Evolutionary conservation across 2,329 filamentous ascomycete species (phyloP).

Genomic region (Stylonectria norvegica): DNA sequence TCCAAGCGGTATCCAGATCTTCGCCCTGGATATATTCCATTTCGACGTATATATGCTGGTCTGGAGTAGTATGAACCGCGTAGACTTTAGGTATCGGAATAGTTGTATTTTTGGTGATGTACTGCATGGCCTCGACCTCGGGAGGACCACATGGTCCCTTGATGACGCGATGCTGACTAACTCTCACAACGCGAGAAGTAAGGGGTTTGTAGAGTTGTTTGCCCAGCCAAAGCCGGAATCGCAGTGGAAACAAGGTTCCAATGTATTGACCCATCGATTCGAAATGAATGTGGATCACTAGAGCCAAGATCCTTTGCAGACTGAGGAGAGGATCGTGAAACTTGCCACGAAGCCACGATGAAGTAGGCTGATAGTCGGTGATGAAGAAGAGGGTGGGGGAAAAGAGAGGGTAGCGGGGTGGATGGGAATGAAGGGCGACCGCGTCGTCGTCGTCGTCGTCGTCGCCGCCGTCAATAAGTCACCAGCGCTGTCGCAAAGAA

Average conservation of each 20-base stretch:
- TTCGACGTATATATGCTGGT: slow-evolving; percentile 23
- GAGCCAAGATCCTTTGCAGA: background rate
- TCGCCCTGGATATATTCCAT: slow-evolving; percentile 25
- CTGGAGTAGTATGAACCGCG: slow-evolving; percentile 17
- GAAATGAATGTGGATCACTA: background rate
- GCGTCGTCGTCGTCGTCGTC: too few relatives aligned
- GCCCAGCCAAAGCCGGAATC: slow-evolving; percentile 27
- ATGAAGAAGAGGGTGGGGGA: background rate
- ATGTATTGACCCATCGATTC: slow-evolving; percentile 26
- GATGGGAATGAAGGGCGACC: too few relatives aligned
- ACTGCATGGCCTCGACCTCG: slow-evolving; percentile 31
- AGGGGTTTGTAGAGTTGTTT: slow-evolving; percentile 21
- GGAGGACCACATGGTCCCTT: slow-evolving; percentile 29
- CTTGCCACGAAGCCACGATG: background rate
- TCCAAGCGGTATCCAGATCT: slow-evolving; percentile 17
- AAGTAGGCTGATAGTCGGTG: background rate
- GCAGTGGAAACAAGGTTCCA: slow-evolving; percentile 20
- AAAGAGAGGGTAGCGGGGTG: background rate
- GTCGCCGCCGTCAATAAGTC: background rate
- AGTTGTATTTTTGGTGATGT: slow-evolving; percentile 25
- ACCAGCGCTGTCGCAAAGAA: background rate
- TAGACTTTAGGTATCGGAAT: slow-evolving; percentile 29
- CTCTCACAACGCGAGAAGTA: slow-evolving; percentile 10
- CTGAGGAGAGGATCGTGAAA: background rate
- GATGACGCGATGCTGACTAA: slow-evolving; percentile 29